A percentile compares a stretch with the other conserved stretches of the same genome.
These are phyloP conservation scores for Whalleya microplaca DNA, from an alignment of 2,329 filamentous ascomycete species.

Conservation along the genomic window DNA sequence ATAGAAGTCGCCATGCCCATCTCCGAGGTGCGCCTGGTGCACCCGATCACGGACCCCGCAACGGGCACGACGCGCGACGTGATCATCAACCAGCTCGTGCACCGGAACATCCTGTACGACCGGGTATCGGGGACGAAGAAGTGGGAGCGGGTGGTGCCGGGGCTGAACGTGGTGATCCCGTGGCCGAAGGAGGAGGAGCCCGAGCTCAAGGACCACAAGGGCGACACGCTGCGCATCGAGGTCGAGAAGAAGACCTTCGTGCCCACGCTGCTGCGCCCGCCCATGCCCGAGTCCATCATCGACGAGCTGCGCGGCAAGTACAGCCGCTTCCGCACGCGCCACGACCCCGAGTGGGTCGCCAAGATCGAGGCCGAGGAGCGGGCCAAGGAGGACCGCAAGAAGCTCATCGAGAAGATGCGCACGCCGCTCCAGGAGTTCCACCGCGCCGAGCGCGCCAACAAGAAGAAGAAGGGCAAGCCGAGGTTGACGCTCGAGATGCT, in stretches of 20 bases:
- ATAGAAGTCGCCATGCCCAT: slow-evolving; percentile 65
- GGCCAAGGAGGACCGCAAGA: slow-evolving; percentile 46
- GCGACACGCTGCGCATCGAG: slow-evolving; percentile 76
- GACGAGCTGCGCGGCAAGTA: slow-evolving; percentile 86
- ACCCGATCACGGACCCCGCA: slow-evolving; percentile 68
- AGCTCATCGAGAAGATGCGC: slow-evolving; percentile 43
- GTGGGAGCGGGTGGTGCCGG: slow-evolving; percentile 67
- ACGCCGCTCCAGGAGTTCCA: slow-evolving; percentile 65
- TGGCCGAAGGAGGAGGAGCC: slow-evolving; percentile 67
- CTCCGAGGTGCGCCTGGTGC: slow-evolving; percentile 78
- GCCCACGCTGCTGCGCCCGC: slow-evolving; percentile 75
- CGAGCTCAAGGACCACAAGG: slow-evolving; percentile 56
- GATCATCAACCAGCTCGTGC: slow-evolving; percentile 73
- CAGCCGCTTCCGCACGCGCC: slow-evolving; percentile 78
- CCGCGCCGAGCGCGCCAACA: slow-evolving; percentile 54
- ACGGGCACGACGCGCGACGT: slow-evolving; percentile 72
- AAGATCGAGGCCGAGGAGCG: slow-evolving; percentile 64
- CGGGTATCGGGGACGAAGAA: slow-evolving; percentile 50
- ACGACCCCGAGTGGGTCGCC: slow-evolving; percentile 74
- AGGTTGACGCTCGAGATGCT: slow-evolving; percentile 62
- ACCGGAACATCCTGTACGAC: slow-evolving; percentile 54
- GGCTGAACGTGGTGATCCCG: slow-evolving; percentile 73
- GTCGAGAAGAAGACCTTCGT: slow-evolving; percentile 77
- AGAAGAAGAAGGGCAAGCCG: slow-evolving; percentile 57
- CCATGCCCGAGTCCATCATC: slow-evolving; percentile 78